A percentile compares a stretch with the other conserved stretches of the same genome.
These are phyloP conservation scores for Xylariaceae sp. DNA, from an alignment of 2,329 filamentous ascomycete species.

Conservation along the genomic window DNA sequence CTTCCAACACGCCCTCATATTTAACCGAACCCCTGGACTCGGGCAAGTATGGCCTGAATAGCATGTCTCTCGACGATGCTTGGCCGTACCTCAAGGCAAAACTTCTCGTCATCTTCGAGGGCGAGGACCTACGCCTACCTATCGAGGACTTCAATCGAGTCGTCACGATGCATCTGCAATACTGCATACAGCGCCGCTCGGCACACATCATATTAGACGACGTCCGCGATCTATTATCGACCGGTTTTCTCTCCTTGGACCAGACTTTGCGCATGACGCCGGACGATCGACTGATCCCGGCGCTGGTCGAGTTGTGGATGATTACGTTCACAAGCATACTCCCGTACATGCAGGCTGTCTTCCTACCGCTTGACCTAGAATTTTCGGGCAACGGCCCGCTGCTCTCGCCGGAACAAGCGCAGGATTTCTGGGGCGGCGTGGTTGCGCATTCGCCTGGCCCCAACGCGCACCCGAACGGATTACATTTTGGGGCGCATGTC, in stretches of 20 bases:
- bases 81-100: constrained; percentile 78
- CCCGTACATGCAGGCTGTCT: constrained; percentile 92
- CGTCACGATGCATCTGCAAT: constrained; percentile 73
- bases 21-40: constrained; percentile 49
- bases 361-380: constrained; percentile 87
- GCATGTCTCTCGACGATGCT: constrained; percentile 71
- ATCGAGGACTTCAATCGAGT: constrained; percentile 81
- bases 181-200: constrained; percentile 68
- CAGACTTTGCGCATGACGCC: constrained; percentile 73
- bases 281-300: constrained; percentile 84
- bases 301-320: constrained; percentile 90
- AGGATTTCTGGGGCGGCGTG: constrained; percentile 84
- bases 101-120: constrained; percentile 73
- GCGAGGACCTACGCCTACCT: constrained; percentile 72
- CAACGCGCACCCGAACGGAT: constrained; percentile 9
- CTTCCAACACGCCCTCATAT: constrained; percentile 42
- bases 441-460: constrained; percentile 38
- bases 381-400: constrained; percentile 81
- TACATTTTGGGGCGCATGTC: constrained; percentile 36
- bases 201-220: constrained; percentile 72
- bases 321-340: constrained; percentile 86
- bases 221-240: constrained; percentile 67
- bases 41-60: constrained; percentile 60
- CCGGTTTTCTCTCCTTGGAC: constrained; percentile 82
- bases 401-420: constrained; percentile 72